A percentile compares a stretch with the other conserved stretches of the same genome.
Conservation (phyloP, 345 rosid genomes). For the Aquilaria yunnanensis region DNA sequence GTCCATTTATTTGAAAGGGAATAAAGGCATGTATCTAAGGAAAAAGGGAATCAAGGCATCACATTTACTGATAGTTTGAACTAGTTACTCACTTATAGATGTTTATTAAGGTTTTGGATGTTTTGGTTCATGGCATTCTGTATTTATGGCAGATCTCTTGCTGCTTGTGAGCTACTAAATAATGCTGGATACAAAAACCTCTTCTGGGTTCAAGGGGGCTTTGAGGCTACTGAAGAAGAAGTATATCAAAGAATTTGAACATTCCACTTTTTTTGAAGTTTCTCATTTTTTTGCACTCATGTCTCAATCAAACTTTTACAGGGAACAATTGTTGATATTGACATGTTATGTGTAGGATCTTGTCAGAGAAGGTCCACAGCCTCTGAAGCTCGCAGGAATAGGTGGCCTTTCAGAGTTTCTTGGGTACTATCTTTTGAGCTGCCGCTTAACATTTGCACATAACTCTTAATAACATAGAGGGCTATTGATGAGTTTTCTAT, state of each 20-base stretch:
- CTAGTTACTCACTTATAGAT: no score
- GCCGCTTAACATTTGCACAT: neutral
- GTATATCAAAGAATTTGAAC: slow-evolving; percentile 23
- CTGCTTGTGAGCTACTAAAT: slow-evolving; percentile 74
- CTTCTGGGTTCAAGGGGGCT: slow-evolving; percentile 92
- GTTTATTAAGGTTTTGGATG: neutral
- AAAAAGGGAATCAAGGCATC: no score
- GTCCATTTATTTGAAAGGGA: no score
- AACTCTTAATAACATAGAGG: neutral
- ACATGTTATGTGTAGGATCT: slow-evolving; percentile 55
- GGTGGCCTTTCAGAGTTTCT: slow-evolving; percentile 90
- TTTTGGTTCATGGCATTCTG: slow-evolving; percentile 12
- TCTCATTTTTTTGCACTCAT: neutral
- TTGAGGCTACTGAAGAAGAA: slow-evolving; percentile 88
- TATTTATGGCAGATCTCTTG: slow-evolving; percentile 61
- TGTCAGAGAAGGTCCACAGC: slow-evolving; percentile 66
- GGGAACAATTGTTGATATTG: neutral
- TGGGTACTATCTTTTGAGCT: slow-evolving; percentile 44
- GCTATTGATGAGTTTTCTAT: no score
- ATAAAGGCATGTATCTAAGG: no score
- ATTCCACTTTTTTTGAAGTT: slow-evolving; percentile 13
- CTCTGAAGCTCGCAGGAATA: slow-evolving; percentile 80
- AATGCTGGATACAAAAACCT: slow-evolving; percentile 77
- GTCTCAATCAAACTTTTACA: neutral
- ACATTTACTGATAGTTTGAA: no score